Conservation (phyloP, 495 filamentous ascomycete species). For the Delitschia confertaspora region DNA sequence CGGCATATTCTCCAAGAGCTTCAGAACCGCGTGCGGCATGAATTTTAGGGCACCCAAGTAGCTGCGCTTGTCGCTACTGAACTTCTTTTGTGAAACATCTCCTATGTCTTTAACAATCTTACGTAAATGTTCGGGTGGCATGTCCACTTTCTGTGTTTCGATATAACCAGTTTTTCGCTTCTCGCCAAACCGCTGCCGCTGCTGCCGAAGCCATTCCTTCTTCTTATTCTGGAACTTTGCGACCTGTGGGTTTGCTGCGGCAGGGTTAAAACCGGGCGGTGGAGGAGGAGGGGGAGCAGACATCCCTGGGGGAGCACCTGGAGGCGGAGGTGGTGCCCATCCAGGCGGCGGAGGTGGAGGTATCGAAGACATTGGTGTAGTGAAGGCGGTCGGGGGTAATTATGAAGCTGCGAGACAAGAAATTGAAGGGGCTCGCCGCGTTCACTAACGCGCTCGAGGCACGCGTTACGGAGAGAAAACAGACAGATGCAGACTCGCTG, state of each 20-base stretch:
- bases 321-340: conserved; percentile 64
- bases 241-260: conserved; percentile 75
- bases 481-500: too few species aligned
- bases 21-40: conserved; percentile 99
- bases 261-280: too few species aligned
- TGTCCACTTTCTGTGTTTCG: conserved; percentile 96
- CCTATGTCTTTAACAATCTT: conserved; percentile 99
- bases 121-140: conserved; percentile 96
- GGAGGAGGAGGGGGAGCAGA: conserved; percentile 82
- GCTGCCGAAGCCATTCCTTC: conserved; percentile 92
- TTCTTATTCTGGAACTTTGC: conserved; percentile 98
- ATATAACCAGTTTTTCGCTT: conserved; percentile 94
- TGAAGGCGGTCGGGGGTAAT: conserved; percentile 1
- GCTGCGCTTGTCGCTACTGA: conserved; percentile 95
- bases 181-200: conserved; percentile 91
- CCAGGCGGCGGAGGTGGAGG: conserved; percentile 68
- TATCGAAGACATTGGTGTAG: conserved; percentile 64
- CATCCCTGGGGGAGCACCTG: conserved; percentile 65
- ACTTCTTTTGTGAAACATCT: conserved; percentile 99
- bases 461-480: background rate
- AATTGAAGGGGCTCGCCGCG: background rate
- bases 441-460: conserved; percentile 3
- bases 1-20: conserved; percentile 98
- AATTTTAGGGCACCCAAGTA: conserved; percentile 97
- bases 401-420: background rate